Base-by-base conservation (phyloP, 108 stramenopile genomes). In the Nitzschia sp. region DNA sequence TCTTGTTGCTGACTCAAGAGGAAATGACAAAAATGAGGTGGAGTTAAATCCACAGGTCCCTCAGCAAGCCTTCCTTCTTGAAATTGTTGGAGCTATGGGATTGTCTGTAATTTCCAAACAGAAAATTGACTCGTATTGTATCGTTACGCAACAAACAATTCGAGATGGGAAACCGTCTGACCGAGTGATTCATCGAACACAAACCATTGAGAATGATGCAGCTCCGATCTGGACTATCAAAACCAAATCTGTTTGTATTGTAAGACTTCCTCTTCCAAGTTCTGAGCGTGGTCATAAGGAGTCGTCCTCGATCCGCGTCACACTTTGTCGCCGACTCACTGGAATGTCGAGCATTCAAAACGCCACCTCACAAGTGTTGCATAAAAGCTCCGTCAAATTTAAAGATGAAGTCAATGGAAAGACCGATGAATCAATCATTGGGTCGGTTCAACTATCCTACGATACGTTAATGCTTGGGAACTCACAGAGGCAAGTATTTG, bases 171-270 rank as follows among this genome's bases (percentile, higher is more conserved):
- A 58, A 39, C 3, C 12, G 2, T 25, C 29, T 15, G 51, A 55
- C 8, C 66, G 6, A 37, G 71, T 59, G 38, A 22, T 80, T 53
- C 74, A 80, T 63, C 50, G 64, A 3, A 80, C 79, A n/a, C 52
- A 76, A 43, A 61, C 65, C 3, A 67, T 80, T 51, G 21, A 37
- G 11, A 65, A 69, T 42, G 72, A 77, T 53, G 41, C 39, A 15
- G 50, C 59, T 20, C 80, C 80, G 3, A 77, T 81, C 26, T 81
- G 76, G 76, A 81, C 80, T 2, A 11, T 74, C 40, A 53, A 65
- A 51, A 77, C 76, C n/a, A 63, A 68, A 7, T 67, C 65, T 44
- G 26, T 80, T 10, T 80, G 80, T 41, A 17, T 71, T 9, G 40
- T 80, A 8, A 24, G 42, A 51, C 34, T 72, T 3, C 46, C 46